Percentiles rank a stretch among this genome's conserved stretches.
Conservation (phyloP, 306 rosid species). For the Vigna mungo region DNA sequence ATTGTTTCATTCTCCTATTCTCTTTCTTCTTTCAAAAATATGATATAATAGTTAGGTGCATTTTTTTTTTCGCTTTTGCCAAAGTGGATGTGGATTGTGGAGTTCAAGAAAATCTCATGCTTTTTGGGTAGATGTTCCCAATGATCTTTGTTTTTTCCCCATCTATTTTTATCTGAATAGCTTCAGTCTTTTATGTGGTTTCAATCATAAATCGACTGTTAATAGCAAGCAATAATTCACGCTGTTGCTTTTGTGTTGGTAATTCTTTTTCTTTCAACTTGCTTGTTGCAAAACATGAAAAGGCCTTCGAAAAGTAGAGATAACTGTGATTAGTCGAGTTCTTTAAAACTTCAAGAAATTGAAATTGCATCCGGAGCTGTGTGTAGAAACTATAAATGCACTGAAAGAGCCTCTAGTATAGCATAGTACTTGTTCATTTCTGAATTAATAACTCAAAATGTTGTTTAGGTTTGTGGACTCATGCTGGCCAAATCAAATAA, state of each 20-base stretch:
- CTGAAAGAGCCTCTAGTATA: constrained; percentile 3
- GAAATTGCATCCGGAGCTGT: constrained; percentile 25
- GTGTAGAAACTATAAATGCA: not conserved
- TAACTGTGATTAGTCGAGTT: not conserved
- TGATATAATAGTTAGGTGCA: not conserved
- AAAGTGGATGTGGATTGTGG: not conserved
- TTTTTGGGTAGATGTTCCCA: not conserved
- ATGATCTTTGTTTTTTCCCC: not conserved
- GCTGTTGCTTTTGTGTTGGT: not conserved
- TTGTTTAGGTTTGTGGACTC: constrained; percentile 49
- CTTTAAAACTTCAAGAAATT: constrained; percentile 11
- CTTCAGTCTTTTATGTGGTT: not conserved
- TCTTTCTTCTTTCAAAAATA: not conserved
- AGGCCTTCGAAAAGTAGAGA: not conserved
- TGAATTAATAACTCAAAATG: constrained; percentile 33
- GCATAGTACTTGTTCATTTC: constrained; percentile 17
- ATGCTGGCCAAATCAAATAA: not conserved
- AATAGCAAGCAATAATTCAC: not conserved
- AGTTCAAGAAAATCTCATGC: not conserved
- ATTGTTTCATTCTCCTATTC: not conserved
- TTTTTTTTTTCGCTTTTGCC: not conserved
- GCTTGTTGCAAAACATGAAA: not conserved
- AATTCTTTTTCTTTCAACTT: not conserved
- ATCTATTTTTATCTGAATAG: not conserved
- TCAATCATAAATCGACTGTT: constrained; percentile 1